Evolutionary conservation across 768 basidiomycete genomes (phyloP).

Genomic region (Baorangia bicolor): DNA sequence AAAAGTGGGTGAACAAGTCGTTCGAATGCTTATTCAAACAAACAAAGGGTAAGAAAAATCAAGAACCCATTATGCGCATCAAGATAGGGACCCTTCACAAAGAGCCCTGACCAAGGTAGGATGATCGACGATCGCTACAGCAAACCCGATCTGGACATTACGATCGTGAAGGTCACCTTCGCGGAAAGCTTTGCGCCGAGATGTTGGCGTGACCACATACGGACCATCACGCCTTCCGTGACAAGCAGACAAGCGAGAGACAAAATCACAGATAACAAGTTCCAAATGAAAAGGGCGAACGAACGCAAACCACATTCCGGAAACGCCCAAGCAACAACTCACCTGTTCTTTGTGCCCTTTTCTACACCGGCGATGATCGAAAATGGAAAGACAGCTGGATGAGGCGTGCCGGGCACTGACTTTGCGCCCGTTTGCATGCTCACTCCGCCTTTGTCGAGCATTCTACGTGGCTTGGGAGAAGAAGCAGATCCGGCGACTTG

Average conservation of each 20-base stretch:
- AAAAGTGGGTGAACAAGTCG: constrained; percentile 2
- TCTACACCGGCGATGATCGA: constrained; percentile 96
- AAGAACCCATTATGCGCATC: neutral
- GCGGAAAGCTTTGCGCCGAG: neutral
- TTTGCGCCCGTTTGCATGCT: constrained; percentile 12
- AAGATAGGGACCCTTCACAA: neutral
- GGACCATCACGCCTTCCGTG: too few relatives aligned
- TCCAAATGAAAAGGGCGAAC: neutral
- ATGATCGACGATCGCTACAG: constrained; percentile 1
- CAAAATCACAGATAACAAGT: neutral
- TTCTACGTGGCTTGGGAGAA: constrained; percentile 8
- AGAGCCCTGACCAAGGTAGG: neutral
- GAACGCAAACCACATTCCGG: neutral
- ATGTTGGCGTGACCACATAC: neutral
- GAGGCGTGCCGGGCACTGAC: constrained; percentile 20
- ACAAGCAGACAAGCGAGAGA: neutral
- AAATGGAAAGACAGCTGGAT: constrained; percentile 59
- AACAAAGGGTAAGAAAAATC: neutral
- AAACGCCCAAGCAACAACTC: constrained; percentile 17
- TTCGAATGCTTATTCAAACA: neutral
- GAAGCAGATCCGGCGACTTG: constrained; percentile 13
- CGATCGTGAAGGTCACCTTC: neutral
- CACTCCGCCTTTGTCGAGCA: neutral
- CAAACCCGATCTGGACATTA: neutral
- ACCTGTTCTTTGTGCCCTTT: constrained; percentile 93